These are phyloP conservation scores for Albifimbria verrucaria DNA, from an alignment of 2,329 filamentous ascomycete genomes.

Conservation along the genomic window DNA sequence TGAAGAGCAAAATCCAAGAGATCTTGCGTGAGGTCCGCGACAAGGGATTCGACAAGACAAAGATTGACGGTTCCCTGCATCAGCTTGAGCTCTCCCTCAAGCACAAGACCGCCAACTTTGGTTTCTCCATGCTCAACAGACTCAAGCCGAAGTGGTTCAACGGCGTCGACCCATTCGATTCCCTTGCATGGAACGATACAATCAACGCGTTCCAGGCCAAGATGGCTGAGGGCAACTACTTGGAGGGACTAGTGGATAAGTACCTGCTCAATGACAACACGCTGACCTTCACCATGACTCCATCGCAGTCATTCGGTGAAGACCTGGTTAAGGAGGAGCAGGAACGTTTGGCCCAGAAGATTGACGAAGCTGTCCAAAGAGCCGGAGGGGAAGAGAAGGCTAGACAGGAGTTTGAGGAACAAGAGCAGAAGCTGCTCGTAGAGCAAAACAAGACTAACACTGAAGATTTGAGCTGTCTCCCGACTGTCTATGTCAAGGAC, in stretches of 20 bases:
- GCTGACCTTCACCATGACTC: constrained; percentile 91
- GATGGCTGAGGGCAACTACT: constrained; percentile 72
- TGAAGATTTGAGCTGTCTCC: constrained; percentile 82
- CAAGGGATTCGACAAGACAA: constrained; percentile 82
- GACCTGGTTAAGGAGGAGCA: constrained; percentile 76
- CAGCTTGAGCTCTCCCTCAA: constrained; percentile 91
- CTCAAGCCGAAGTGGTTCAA: constrained; percentile 94
- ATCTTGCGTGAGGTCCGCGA: constrained; percentile 67
- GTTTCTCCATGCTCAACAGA: constrained; percentile 84
- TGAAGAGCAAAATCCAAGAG: constrained; percentile 70
- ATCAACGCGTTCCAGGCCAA: constrained; percentile 77
- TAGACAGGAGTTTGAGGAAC: constrained; percentile 66
- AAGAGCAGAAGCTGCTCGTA: constrained; percentile 74
- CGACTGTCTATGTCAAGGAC: constrained; percentile 83
- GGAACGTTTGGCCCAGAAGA: constrained; percentile 68
- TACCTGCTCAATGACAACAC: constrained; percentile 86
- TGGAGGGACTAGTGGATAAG: constrained; percentile 82
- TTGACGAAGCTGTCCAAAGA: constrained; percentile 63
- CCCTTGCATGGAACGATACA: constrained; percentile 87
- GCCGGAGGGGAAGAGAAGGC: constrained; percentile 71
- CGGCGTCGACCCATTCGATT: constrained; percentile 86
- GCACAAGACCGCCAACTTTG: constrained; percentile 95
- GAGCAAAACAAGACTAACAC: constrained; percentile 83
- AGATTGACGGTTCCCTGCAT: constrained; percentile 91
- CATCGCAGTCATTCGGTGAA: constrained; percentile 70